Conservation (phyloP, 2,329 filamentous ascomycete species). For the Phyllosticta paracitricarpa region DNA sequence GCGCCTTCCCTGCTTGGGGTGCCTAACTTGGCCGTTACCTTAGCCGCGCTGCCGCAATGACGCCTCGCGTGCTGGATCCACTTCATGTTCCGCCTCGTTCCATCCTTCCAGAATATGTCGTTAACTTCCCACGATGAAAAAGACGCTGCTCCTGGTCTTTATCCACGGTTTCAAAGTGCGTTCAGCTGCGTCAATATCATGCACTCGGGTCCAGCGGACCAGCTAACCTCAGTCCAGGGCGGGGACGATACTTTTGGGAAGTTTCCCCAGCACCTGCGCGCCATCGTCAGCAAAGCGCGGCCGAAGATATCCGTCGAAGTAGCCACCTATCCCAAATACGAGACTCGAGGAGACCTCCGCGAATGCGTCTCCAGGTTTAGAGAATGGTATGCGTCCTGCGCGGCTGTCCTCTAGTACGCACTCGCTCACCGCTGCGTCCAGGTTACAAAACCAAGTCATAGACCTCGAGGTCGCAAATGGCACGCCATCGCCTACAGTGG, state of each 20-base stretch:
- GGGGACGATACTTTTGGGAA: slow-evolving; percentile 67
- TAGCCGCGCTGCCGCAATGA: background rate
- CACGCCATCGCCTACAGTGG: slow-evolving; percentile 74
- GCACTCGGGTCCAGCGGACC: background rate
- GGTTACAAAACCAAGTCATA: slow-evolving; percentile 85
- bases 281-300: slow-evolving; percentile 53
- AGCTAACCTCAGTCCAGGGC: slow-evolving; percentile 41
- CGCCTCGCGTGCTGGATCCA: background rate
- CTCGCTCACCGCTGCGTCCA: slow-evolving; percentile 23
- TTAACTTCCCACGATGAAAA: slow-evolving; percentile 49
- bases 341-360: slow-evolving; percentile 67
- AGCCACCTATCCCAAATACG: slow-evolving; percentile 69
- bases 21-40: background rate
- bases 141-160: slow-evolving; percentile 71
- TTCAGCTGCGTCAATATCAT: background rate
- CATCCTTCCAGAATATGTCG: background rate
- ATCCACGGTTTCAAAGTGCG: slow-evolving; percentile 78
- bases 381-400: slow-evolving; percentile 49
- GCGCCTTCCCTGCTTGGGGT: background rate
- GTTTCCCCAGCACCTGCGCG: slow-evolving; percentile 63
- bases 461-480: slow-evolving; percentile 79
- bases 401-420: background rate
- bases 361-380: slow-evolving; percentile 64
- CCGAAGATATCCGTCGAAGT: slow-evolving; percentile 59
- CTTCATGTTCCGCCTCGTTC: background rate